phyloP scores from a whole-genome alignment of 2,329 filamentous ascomycete genomes.

The Metarhizium guizhouense region DNA sequence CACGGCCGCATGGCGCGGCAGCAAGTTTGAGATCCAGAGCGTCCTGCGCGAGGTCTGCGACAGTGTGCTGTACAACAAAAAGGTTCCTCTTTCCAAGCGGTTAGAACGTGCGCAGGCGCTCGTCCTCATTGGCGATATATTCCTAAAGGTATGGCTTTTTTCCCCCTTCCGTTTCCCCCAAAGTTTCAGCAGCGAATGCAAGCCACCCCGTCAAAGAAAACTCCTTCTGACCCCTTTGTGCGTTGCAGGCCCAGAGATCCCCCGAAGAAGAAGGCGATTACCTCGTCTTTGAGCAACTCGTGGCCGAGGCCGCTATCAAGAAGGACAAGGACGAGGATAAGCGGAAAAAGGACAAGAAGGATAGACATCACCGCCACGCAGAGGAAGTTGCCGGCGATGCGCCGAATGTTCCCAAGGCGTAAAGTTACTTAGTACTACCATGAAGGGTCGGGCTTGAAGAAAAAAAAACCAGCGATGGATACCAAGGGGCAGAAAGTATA shows the following conservation, averaged over 20 bases:
- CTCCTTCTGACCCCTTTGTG: background rate
- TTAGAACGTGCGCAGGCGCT: slow-evolving; percentile 86
- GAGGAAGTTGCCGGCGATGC: slow-evolving; percentile 17
- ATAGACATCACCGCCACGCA: slow-evolving; percentile 26
- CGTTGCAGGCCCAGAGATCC: slow-evolving; percentile 67
- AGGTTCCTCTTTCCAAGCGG: slow-evolving; percentile 73
- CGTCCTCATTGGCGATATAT: slow-evolving; percentile 81
- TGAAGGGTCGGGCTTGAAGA: background rate
- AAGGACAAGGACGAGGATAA: slow-evolving; percentile 80
- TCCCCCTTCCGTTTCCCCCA: background rate
- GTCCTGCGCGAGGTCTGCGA: slow-evolving; percentile 94
- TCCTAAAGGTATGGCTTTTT: slow-evolving; percentile 58
- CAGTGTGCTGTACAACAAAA: slow-evolving; percentile 68
- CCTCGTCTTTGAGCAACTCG: slow-evolving; percentile 96
- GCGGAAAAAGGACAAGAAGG: slow-evolving; percentile 45
- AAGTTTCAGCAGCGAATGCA: no score
- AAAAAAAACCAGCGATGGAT: background rate
- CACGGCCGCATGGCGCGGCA: slow-evolving; percentile 90
- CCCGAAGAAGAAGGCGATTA: slow-evolving; percentile 97
- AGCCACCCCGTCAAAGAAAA: slow-evolving; percentile 5
- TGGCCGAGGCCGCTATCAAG: slow-evolving; percentile 92
- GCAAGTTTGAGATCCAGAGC: slow-evolving; percentile 96
- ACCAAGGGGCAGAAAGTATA: background rate
- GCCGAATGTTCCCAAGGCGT: slow-evolving; percentile 15
- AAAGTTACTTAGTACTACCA: background rate